These are phyloP conservation scores for Sporothrix globosa DNA, from an alignment of 2,329 filamentous ascomycete genomes.

Conservation along the genomic window DNA sequence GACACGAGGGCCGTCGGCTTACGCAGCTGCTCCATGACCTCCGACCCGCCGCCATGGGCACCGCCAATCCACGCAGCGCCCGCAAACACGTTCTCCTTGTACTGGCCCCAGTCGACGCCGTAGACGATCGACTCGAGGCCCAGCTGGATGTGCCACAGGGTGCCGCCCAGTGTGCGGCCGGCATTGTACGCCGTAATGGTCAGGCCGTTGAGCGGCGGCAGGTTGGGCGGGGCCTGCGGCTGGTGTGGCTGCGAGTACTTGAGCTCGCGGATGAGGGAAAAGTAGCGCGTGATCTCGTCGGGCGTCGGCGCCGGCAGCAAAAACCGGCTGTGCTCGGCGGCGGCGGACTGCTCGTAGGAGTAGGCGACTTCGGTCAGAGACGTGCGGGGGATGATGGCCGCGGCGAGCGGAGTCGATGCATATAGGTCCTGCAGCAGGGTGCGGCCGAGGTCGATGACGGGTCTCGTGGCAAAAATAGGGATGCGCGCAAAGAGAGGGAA, in stretches of 20 bases:
- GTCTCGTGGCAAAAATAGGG: conserved; percentile 90
- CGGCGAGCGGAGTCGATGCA: conserved; percentile 81
- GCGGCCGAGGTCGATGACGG: conserved; percentile 89
- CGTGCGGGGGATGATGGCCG: conserved; percentile 75
- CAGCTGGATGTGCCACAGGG: conserved; percentile 98
- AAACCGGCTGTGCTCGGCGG: conserved; percentile 56
- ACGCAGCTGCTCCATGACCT: conserved; percentile 90
- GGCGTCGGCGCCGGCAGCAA: conserved; percentile 71
- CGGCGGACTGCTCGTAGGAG: conserved; percentile 56
- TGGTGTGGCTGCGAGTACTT: conserved; percentile 98
- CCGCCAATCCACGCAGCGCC: conserved; percentile 93
- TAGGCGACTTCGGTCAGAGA: conserved; percentile 70
- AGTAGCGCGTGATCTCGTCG: conserved; percentile 91
- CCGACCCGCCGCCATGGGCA: conserved; percentile 68
- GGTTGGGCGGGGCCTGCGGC: conserved; percentile 82
- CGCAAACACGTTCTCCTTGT: conserved; percentile 90
- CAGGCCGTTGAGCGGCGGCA: conserved; percentile 84
- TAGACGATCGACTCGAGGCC: conserved; percentile 96
- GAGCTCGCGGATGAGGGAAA: conserved; percentile 83
- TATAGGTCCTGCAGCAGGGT: conserved; percentile 92
- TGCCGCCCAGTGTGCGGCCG: conserved; percentile 92
- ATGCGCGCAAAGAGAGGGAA: conserved; percentile 90
- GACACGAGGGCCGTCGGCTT: conserved; percentile 94
- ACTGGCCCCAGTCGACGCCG: conserved; percentile 97
- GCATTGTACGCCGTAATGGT: conserved; percentile 97